Base-by-base conservation (phyloP, 768 basidiomycete species). In the Daedalea quercina region DNA sequence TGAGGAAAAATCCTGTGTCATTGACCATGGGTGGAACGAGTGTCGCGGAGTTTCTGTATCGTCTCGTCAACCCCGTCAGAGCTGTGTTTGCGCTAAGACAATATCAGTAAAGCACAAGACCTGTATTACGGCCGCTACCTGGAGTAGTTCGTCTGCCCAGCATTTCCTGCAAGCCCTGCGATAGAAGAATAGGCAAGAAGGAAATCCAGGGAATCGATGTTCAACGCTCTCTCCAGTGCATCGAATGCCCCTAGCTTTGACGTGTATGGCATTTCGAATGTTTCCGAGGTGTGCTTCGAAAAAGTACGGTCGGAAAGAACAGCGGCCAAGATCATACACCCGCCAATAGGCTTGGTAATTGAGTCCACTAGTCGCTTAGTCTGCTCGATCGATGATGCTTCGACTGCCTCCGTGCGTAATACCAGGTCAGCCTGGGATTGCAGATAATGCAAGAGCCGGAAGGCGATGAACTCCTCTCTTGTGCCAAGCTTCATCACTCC, bases 101-200 rank as follows among this genome's bases (percentile, higher is more conserved):
- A 17, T 6, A 19, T 40, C 4, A 40, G 37, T 15, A 40, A 40
- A 19, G 22, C 12, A 22, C 3, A 9, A 22, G 24, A 49, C 12
- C 13, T 1, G 24, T 20, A 19, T 26, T 22, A 6, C 19, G 11
- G 33, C 24, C 1, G 43, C 57, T 35, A 59, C 59, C 44, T 44
- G 2, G 54, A 57, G 52, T 58, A 58, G 52, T 53, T 62, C 1
- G 58, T 51, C 37, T 58, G 62, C 8, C 56, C 56, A 0, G 50
- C 44, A 31, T 52, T 55, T 2, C 62, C 58, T 17, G 60, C 41
- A 28, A 58, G 20, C 4, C 54, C 57, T 13, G 52, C 44, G 9
- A 61, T 52, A 15, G 61, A 61, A 2, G 57, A 61, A 47, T 61
- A 63, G 3, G 55, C 48, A n/a, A 63, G 51, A 8, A 56, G n/a